Percentiles rank a stretch among this genome's conserved stretches.
These are phyloP conservation scores for Monilinia laxa DNA, from an alignment of 2,329 filamentous ascomycete genomes.

Conservation along the genomic window DNA sequence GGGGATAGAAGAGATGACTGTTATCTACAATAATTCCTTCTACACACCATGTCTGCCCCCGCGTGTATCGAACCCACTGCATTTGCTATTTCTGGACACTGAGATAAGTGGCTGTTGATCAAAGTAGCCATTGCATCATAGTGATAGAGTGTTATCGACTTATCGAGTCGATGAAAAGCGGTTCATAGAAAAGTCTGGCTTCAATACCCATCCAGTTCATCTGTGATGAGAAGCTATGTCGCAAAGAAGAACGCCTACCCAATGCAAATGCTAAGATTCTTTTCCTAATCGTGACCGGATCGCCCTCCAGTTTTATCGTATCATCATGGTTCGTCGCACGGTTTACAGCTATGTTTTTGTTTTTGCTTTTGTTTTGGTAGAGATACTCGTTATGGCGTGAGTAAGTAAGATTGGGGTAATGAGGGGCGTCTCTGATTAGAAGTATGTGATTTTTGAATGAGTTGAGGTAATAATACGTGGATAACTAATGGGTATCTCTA, in stretches of 20 bases:
- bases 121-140: conserved; percentile 4
- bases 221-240: neutral
- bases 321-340: conserved; percentile 15
- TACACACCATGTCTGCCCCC: neutral
- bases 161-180: neutral
- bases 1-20: conserved; percentile 1
- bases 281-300: neutral
- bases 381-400: neutral
- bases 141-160: conserved; percentile 3
- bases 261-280: conserved; percentile 17
- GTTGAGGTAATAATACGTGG: conserved; percentile 14
- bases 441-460: conserved; percentile 1
- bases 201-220: conserved; percentile 4
- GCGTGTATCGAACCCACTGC: neutral
- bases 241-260: conserved; percentile 10
- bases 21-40: conserved; percentile 10
- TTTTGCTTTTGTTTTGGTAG: conserved; percentile 5
- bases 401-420: neutral
- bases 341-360: neutral
- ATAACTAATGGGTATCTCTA: conserved; percentile 16
- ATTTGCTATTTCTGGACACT: neutral
- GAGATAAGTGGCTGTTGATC: neutral
- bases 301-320: conserved; percentile 20
- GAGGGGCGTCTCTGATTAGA: neutral
- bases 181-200: neutral